Base-by-base conservation (phyloP, 345 rosid genomes). In the Euclidium syriacum region DNA sequence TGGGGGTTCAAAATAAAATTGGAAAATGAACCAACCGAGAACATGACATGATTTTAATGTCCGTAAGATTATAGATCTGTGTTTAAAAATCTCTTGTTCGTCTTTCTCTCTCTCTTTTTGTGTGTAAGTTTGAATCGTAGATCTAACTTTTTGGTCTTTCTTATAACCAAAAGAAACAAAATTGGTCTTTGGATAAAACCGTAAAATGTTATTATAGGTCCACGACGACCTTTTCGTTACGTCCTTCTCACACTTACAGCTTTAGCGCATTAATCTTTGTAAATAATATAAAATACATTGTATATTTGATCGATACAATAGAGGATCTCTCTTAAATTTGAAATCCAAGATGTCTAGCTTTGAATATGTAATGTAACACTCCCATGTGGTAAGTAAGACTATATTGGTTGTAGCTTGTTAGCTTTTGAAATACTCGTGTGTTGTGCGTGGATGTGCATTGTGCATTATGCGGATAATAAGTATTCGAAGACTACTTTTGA, bases 191-290 rank as follows among this genome's bases (percentile, higher is more conserved):
- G 62, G 62, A 55, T 54, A 65, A 54, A 65, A 54, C 26, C 52
- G 61, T 42, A 41, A 52, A 41, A 41, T 22, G 52, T 58, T 29
- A 15, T 27, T 36, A 29, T 39, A 67, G 18, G 67, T 51, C 73
- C 61, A 42, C 54, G 66, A 58, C 43, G 46, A 48, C 65, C 50
- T 36, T 67, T n/a, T 36, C 43, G 60, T 52, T 43, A 60, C 49
- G 67, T 60, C 62, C 19, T 60, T 60, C 55, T 52, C 73, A 60
- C 56, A 60, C 41, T 49, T 1, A 26, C 62, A 69, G 33, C 67
- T 69, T 69, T 52, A 34, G 43, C 47, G 40, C 62, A 60, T 35
- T 43, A 40, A 5, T 41, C 52, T 39, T 14, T n/a, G 16, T 6
- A 10, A 9, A 56, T 36, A n/a, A 44, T 34, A 54, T 19, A 46